Base-by-base conservation (phyloP, 495 filamentous ascomycete genomes). In the Hypoxylon intermedium region DNA sequence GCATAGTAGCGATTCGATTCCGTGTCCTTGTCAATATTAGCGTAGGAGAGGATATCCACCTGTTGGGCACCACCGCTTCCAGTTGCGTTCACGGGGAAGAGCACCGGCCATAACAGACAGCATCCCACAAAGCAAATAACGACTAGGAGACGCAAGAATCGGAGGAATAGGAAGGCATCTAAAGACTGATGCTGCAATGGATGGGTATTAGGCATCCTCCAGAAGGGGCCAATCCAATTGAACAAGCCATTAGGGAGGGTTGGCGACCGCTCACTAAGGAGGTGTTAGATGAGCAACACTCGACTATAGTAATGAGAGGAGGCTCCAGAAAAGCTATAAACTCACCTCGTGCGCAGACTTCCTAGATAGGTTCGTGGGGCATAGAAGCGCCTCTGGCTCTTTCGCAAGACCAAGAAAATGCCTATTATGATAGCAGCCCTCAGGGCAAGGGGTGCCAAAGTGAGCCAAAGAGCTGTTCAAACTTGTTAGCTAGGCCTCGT, bases 101-200 rank as follows among this genome's bases (percentile, higher is more conserved):
- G 74, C 28, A 97, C 77, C 6, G 93, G 91, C 83, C 87, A 96
- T 11, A 90, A 92, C 55, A 98, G 83, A 60, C 78, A 85, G 67
- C 83, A 88, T 44, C 93, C 93, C 19, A 92, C 85, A 40, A 96
- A 86, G 77, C 86, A 89, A 42, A 96, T 84, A 38, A 83, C 75
- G 20, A 89, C 76, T 30, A 83, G 74, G 46, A 92, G 85, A 64
- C 89, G 89, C 53, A 98, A 75, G 71, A 91, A 96, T 34, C 93
- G 89, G 30, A 97, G 80, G 74, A 91, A 88, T 44, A 97, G 83
- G 69, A 92, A 97, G 30, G 89, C 87, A 73, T 96, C 92, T 74
- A 98, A 82, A 2, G 91, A 91, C 74, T 94, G 89, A 71, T 95
- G 90, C 67, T 93, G 89, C 54, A 97, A 82, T 38, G 93, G 88